Evolutionary conservation across 305 asterid species (phyloP).

Genomic region (Fraxinus albicans): DNA sequence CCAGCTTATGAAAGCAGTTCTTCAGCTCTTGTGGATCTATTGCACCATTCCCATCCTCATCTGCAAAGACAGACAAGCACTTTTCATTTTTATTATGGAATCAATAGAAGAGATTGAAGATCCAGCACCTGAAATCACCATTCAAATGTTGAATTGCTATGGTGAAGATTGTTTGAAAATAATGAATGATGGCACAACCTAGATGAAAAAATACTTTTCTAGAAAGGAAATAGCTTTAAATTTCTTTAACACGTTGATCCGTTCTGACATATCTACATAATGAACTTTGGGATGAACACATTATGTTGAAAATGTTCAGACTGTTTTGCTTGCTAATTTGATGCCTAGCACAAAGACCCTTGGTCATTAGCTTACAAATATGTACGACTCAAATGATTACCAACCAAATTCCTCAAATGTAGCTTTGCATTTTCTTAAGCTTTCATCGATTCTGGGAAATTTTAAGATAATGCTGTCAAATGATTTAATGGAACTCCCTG

Average conservation of each 20-base stretch:
- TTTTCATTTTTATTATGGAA: not conserved
- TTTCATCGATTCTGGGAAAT: constrained; percentile 73
- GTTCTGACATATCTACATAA: not conserved
- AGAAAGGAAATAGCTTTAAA: not conserved
- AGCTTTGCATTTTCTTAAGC: constrained; percentile 65
- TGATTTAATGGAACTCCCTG: constrained; percentile 64
- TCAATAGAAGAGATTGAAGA: not conserved
- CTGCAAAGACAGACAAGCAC: constrained; percentile 30
- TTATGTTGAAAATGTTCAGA: not conserved
- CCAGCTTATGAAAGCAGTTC: constrained; percentile 62
- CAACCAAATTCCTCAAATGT: constrained; percentile 67
- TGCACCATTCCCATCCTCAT: constrained; percentile 66
- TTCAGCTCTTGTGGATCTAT: constrained; percentile 80
- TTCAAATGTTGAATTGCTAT: not conserved
- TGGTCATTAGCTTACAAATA: not conserved
- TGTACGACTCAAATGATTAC: not conserved
- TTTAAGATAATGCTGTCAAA: constrained; percentile 68
- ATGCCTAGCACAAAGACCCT: not conserved
- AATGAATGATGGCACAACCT: not conserved
- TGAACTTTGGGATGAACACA: not conserved
- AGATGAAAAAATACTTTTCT: not conserved
- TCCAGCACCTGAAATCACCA: not conserved
- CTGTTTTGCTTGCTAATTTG: not conserved
- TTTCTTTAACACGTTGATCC: not conserved
- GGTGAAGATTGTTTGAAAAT: not conserved